Evolutionary conservation across 345 rosid species (phyloP).

Genomic region (Brassica juncea): DNA sequence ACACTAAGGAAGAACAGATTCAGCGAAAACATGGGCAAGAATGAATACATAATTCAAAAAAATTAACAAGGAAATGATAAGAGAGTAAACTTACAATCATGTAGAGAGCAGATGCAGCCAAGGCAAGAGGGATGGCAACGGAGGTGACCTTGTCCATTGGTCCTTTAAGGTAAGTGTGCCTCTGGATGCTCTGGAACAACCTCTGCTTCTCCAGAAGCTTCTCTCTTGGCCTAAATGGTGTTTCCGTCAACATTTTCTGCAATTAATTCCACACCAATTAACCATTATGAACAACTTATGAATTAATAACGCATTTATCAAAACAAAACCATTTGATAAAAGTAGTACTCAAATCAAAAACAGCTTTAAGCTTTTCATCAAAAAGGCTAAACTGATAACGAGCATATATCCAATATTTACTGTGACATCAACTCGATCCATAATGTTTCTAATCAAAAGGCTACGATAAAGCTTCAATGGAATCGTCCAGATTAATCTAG

Average conservation of each 20-base stretch:
- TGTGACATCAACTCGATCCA: not conserved
- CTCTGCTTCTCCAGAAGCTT: constrained; percentile 81
- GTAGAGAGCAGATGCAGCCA: constrained; percentile 59
- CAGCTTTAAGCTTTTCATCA: not conserved
- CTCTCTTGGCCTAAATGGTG: constrained; percentile 85
- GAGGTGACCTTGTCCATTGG: constrained; percentile 83
- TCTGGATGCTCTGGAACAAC: constrained; percentile 72
- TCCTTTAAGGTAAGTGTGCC: constrained; percentile 81
- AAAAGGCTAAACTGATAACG: too few relatives aligned
- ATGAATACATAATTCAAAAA: not conserved
- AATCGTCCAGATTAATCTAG: not conserved
- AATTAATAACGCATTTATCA: too few relatives aligned
- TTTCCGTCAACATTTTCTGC: constrained; percentile 61
- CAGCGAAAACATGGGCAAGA: not conserved
- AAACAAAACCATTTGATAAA: too few relatives aligned
- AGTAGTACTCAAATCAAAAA: too few relatives aligned
- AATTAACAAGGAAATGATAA: not conserved
- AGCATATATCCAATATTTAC: not conserved
- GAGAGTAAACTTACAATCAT: constrained; percentile 62
- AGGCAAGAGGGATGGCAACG: constrained; percentile 75
- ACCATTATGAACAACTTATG: constrained; percentile 4
- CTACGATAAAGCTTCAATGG: not conserved
- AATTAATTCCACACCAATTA: not conserved
- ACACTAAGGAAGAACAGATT: not conserved
- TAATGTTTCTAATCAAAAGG: not conserved